These are phyloP conservation scores for Mallotus japonicus DNA, from an alignment of 441 rosid species.

Conservation along the genomic window DNA sequence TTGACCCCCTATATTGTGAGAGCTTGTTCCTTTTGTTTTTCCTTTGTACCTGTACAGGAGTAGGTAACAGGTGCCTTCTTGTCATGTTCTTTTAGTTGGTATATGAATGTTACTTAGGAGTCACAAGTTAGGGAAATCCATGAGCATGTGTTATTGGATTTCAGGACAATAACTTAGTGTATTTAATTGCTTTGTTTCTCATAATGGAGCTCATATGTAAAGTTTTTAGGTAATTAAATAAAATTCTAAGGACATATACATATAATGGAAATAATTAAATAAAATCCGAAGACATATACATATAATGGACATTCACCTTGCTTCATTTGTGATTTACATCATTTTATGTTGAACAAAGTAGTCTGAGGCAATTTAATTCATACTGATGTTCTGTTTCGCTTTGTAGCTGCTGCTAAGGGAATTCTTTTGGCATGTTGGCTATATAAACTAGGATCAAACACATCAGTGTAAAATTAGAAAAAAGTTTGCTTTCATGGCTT, in stretches of 20 bases:
- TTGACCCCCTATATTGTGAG: not conserved
- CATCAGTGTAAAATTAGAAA: not conserved
- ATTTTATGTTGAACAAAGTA: not conserved
- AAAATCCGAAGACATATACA: not conserved
- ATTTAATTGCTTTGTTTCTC: not conserved
- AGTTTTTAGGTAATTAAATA: not conserved
- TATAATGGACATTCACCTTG: not conserved
- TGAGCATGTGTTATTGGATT: not conserved
- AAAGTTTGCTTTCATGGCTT: not conserved
- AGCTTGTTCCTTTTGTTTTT: slow-evolving; percentile 1
- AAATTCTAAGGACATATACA: not conserved
- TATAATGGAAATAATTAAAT: too few species aligned
- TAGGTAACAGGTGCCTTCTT: not conserved
- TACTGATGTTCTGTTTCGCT: not conserved
- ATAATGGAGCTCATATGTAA: not conserved
- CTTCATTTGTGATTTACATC: not conserved
- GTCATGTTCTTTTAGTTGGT: not conserved
- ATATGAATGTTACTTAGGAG: not conserved
- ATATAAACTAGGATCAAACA: not conserved
- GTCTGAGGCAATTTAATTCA: not conserved
- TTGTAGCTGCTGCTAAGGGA: not conserved
- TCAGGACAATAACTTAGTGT: not conserved
- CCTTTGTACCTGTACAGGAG: not conserved
- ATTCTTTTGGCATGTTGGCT: not conserved
- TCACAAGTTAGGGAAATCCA: slow-evolving; percentile 7